Percentiles rank a stretch among this genome's conserved stretches.
These are phyloP conservation scores for Candida oleophila DNA, from an alignment of 805 yeast genomes.

Conservation along the genomic window DNA sequence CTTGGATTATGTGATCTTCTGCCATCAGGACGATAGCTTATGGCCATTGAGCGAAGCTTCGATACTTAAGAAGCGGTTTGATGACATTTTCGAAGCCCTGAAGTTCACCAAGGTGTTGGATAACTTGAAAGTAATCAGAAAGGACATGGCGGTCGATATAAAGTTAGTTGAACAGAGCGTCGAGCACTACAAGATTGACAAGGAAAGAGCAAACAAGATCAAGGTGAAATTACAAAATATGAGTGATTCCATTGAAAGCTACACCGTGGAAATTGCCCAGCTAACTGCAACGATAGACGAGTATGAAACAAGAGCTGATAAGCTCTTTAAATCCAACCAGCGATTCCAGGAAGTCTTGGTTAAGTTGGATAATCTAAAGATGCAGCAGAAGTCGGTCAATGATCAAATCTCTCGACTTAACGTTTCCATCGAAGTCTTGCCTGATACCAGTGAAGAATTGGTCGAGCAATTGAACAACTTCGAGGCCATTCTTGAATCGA, in stretches of 20 bases:
- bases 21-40: conserved; percentile 94
- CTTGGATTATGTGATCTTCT: conserved; percentile 87
- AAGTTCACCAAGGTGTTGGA: conserved; percentile 91
- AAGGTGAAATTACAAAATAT: conserved; percentile 46
- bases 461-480: conserved; percentile 29
- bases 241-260: conserved; percentile 41
- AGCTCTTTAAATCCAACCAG: conserved; percentile 72
- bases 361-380: conserved; percentile 55
- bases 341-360: conserved; percentile 74
- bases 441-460: conserved; percentile 37
- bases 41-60: conserved; percentile 98
- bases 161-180: conserved; percentile 77
- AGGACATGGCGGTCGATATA: conserved; percentile 74
- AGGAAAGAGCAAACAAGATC: conserved; percentile 65
- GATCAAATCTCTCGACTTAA: conserved; percentile 54
- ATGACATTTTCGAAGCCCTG: conserved; percentile 94
- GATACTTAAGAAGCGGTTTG: conserved; percentile 84
- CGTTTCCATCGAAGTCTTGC: conserved; percentile 44
- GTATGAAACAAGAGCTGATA: conserved; percentile 58
- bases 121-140: conserved; percentile 68
- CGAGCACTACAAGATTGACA: conserved; percentile 70
- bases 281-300: conserved; percentile 50
- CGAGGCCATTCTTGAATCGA: conserved; percentile 15
- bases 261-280: conserved; percentile 45
- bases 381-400: conserved; percentile 41